Percentiles rank a stretch among this genome's conserved stretches.
phyloP scores from a whole-genome alignment of 345 rosid species.

The Corchorus olitorius region DNA sequence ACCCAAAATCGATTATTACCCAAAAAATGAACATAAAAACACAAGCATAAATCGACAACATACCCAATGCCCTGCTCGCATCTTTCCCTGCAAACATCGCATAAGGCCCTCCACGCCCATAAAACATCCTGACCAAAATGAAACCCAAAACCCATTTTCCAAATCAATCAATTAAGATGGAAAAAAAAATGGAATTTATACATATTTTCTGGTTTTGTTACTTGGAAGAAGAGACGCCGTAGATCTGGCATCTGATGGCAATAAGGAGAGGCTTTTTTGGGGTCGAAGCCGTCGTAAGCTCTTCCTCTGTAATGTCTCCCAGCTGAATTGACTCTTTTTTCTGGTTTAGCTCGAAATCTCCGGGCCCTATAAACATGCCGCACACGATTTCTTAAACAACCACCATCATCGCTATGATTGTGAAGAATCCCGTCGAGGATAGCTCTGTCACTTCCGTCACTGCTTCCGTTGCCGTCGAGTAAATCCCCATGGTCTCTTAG shows the following conservation, averaged over 20 bases:
- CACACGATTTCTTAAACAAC: slow-evolving; percentile 52
- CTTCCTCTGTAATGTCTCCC: slow-evolving; percentile 55
- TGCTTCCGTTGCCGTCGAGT: slow-evolving; percentile 37
- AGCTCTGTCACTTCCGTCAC: slow-evolving; percentile 45
- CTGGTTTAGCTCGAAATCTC: slow-evolving; percentile 25
- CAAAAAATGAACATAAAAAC: too few relatives aligned
- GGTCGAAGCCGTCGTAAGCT: slow-evolving; percentile 64
- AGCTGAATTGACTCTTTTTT: slow-evolving; percentile 46
- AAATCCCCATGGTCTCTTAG: slow-evolving; percentile 33
- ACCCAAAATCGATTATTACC: too few relatives aligned
- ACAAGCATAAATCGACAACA: too few relatives aligned
- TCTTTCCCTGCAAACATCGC: too few relatives aligned
- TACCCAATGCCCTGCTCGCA: too few relatives aligned
- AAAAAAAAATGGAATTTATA: too few relatives aligned
- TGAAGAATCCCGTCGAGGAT: slow-evolving; percentile 60
- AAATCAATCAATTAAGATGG: too few relatives aligned
- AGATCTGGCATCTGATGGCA: slow-evolving; percentile 67
- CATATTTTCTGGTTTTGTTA: neutral
- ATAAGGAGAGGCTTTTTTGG: slow-evolving; percentile 58
- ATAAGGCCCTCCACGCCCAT: too few relatives aligned
- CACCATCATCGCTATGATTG: slow-evolving; percentile 48
- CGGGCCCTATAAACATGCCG: slow-evolving; percentile 63
- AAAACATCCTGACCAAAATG: too few relatives aligned
- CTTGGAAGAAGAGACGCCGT: slow-evolving; percentile 62
- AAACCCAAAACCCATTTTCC: too few relatives aligned